These are phyloP conservation scores for Aureobasidium musti DNA, from an alignment of 2,329 filamentous ascomycete species.

Conservation along the genomic window DNA sequence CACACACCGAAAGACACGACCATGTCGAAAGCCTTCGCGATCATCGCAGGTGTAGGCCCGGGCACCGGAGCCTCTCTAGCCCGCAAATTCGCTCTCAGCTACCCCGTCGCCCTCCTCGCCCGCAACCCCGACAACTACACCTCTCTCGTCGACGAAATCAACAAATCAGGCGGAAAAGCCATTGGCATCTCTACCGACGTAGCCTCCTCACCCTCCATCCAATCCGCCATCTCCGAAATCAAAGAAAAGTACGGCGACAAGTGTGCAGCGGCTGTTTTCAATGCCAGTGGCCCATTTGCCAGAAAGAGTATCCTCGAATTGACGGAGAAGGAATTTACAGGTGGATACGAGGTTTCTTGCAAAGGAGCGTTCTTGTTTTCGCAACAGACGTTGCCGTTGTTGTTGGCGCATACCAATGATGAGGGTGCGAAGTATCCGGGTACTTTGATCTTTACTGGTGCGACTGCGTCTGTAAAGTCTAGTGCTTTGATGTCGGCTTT, in stretches of 20 bases:
- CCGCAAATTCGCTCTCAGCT: slow-evolving; percentile 61
- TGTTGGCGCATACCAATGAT: slow-evolving; percentile 61
- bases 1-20: neutral
- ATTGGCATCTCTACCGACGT: slow-evolving; percentile 70
- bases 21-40: slow-evolving; percentile 56
- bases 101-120: slow-evolving; percentile 74
- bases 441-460: slow-evolving; percentile 81
- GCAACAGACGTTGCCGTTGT: slow-evolving; percentile 67
- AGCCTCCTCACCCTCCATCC: slow-evolving; percentile 56
- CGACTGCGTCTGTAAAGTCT: slow-evolving; percentile 76
- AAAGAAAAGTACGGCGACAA: slow-evolving; percentile 56
- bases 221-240: slow-evolving; percentile 64
- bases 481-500: slow-evolving; percentile 70
- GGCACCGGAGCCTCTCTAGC: slow-evolving; percentile 67
- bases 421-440: slow-evolving; percentile 63
- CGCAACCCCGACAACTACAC: slow-evolving; percentile 66
- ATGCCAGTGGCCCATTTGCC: slow-evolving; percentile 62
- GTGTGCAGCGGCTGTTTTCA: slow-evolving; percentile 65
- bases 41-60: slow-evolving; percentile 71
- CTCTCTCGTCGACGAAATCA: slow-evolving; percentile 69
- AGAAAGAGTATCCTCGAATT: slow-evolving; percentile 64
- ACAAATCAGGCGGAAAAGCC: slow-evolving; percentile 65
- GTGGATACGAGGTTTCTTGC: slow-evolving; percentile 53
- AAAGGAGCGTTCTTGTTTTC: slow-evolving; percentile 76
- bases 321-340: slow-evolving; percentile 58